Evolutionary conservation across 768 basidiomycete species (phyloP).

Genomic region (Suillus subalutaceus): DNA sequence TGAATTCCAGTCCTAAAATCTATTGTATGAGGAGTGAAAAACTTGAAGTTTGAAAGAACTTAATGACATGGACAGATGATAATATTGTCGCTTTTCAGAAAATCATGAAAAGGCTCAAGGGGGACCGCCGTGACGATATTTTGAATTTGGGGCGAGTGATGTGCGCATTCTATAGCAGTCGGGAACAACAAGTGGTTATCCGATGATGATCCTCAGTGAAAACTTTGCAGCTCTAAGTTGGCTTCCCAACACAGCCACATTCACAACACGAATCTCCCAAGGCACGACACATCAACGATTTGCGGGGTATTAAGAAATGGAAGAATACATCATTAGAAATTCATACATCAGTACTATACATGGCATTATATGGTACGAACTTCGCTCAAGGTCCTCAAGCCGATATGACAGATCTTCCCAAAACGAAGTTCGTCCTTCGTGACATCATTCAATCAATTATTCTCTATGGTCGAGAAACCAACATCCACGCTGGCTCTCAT

Average conservation of each 20-base stretch:
- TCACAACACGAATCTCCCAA: not conserved
- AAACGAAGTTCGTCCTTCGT: not conserved
- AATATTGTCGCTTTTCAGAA: not conserved
- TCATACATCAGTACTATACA: not conserved
- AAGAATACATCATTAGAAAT: not conserved
- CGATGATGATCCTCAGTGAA: too few relatives aligned
- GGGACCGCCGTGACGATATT: too few relatives aligned
- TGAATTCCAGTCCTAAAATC: not conserved
- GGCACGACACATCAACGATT: not conserved
- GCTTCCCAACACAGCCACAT: not conserved
- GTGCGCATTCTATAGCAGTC: too few relatives aligned
- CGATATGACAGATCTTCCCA: not conserved
- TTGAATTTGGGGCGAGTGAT: not conserved
- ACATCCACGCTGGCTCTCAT: slow-evolving; percentile 62
- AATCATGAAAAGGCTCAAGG: not conserved
- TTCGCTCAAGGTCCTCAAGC: not conserved
- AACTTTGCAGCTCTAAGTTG: too few relatives aligned
- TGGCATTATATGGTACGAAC: not conserved
- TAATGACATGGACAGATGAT: too few relatives aligned
- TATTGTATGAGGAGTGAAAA: not conserved
- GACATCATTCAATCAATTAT: slow-evolving; percentile 29
- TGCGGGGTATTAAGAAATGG: not conserved
- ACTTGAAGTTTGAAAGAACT: not conserved
- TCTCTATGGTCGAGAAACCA: slow-evolving; percentile 50
- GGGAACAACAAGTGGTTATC: too few relatives aligned